Evolutionary conservation across 129 eudicot genomes (phyloP).

Genomic region (Rutidosis leptorrhynchoides): DNA sequence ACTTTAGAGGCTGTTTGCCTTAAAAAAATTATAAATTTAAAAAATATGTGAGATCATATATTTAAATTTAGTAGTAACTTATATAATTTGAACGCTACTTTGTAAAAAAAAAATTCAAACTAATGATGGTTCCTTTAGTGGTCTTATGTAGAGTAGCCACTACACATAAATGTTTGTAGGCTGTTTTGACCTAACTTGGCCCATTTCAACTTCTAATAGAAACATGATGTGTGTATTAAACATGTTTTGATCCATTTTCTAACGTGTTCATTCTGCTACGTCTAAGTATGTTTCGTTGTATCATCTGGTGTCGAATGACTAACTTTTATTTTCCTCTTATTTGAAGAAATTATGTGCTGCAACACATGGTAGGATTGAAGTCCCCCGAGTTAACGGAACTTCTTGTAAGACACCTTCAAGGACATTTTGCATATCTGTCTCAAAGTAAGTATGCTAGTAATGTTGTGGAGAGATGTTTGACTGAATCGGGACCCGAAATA

Average conservation of each 20-base stretch:
- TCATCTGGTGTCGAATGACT: constrained; percentile 3
- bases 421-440: constrained; percentile 44
- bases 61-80: no score
- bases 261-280: not conserved
- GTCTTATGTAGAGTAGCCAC: no score
- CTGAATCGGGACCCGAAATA: constrained; percentile 34
- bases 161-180: constrained; percentile 8
- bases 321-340: constrained; percentile 10
- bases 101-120: no score
- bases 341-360: constrained; percentile 71
- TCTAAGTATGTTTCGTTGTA: not conserved
- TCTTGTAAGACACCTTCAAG: constrained; percentile 45
- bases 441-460: constrained; percentile 68
- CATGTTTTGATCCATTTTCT: not conserved
- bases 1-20: no score
- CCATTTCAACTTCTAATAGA: not conserved
- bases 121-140: no score
- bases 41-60: no score
- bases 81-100: no score
- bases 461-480: constrained; percentile 62
- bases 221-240: not conserved
- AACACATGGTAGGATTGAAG: constrained; percentile 52
- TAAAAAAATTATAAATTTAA: no score
- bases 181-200: not conserved
- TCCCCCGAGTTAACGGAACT: constrained; percentile 37